Base-by-base conservation (phyloP, 768 basidiomycete genomes). In the Filobasidium floriforme region DNA sequence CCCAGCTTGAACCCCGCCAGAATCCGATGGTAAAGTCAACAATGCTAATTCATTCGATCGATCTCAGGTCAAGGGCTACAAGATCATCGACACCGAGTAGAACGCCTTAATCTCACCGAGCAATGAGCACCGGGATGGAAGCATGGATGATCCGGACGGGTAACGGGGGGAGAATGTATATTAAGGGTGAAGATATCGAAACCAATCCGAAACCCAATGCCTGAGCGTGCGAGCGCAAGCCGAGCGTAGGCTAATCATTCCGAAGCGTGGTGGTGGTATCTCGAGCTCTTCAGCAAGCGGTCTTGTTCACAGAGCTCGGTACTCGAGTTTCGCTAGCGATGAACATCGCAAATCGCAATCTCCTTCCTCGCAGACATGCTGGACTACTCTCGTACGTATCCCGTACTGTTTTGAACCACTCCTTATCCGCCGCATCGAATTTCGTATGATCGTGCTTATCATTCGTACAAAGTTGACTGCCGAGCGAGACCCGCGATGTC, bases 61-160 rank as follows among this genome's bases (percentile, higher is more conserved):
- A 57, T 54, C 68, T n/a, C 76, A 92, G 91, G 86, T 91, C 63
- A 84, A 87, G 79, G 91, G 91, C 12, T 92, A 88, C 80, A 92
- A 87, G 81, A 82, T 84, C 66, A 86, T 92, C 68, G 88, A 90
- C 68, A 63, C 67, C 10, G 72, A 73, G 54, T 70, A 67, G 46
- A 69, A 4, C 32, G 9, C 32, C 32, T 9, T 37, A 37, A 9
- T 37, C 9, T n/a, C n/a, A n/a, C n/a, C 32, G 32, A 37, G 32
- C 9, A 9, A 37, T 3, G 32, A 37, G 32, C 32, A 37, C 9
- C 32, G 32, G 32, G 32, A 9, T 3, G 9, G 32, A 9, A 9
- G 32, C 9, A 3, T 9, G 32, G 32, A 37, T 37, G 32, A 37
- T 9, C 9, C 3, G 32, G 3, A 37, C 32, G 4, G 9, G 24